Evolutionary conservation across 495 filamentous ascomycete genomes (phyloP), one percentile per base, ranked within the genome.

Genomic region (Lepidopterella palustris): DNA sequence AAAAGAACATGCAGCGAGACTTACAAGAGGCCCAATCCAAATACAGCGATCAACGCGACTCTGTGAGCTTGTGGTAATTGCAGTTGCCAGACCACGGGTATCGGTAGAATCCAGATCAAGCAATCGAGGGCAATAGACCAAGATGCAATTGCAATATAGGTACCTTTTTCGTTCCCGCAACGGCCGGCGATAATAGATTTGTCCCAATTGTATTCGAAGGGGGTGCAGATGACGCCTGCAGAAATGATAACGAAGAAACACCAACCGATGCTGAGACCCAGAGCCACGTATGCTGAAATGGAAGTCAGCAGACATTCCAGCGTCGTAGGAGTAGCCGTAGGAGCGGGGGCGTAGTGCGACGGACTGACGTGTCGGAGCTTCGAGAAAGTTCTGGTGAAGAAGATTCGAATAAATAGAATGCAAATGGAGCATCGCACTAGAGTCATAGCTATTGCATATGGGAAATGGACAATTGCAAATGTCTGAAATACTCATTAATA

Each of bases 41-140:
- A 66, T 8, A 66, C 55, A 5, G 42, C 4, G 20, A 50, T 42
- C 27, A 66, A 57, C 18, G 55, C 59, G 25, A 66, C 45, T 29
- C 59, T 62, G 50, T 66, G 63, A 24, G 55, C 50, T 11, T 15
- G 55, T 20, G 40, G 55, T 6, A 62, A 45, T 21, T 50, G 59
- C 3, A 62, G 45, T 18, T 39, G 51, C 63, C 59, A 62, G 11
- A 66, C 31, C 13, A 66, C 59, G 51, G 59, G 61, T 23, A 58
- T 59, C 20, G 59, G 54, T 8, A 66, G 50, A 15, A 28, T 48
- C 59, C 59, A 66, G 2, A 58, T 62, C 18, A 55, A 55, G 6
- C 20, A 47, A 32, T 66, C 59, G 6, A 57, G 35, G 25, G 56
- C 13, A 6, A 62, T 25, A 5, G 51, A 51, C 13, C 29, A 55